Evolutionary conservation across 441 rosid species (phyloP).

Genomic region (Eruca vesicaria): DNA sequence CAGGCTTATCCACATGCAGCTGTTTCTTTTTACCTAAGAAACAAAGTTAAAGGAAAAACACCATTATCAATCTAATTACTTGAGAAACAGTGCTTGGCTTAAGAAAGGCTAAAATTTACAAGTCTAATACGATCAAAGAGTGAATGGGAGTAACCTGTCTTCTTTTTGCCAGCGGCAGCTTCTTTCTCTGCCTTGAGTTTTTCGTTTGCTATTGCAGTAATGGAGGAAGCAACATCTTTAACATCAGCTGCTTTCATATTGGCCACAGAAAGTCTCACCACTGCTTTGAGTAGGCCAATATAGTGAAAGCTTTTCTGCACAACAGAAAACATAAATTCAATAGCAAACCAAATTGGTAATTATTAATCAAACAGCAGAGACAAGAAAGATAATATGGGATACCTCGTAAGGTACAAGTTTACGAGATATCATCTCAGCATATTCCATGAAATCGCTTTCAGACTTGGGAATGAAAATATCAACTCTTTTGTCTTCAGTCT

Average conservation of each 20-base stretch:
- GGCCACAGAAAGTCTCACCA: slow-evolving; percentile 75
- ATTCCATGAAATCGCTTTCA: slow-evolving; percentile 79
- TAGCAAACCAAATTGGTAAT: background rate
- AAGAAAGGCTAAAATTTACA: background rate
- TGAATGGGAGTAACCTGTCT: slow-evolving; percentile 48
- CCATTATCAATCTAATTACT: background rate
- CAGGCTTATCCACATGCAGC: slow-evolving; percentile 8
- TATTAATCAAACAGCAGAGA: background rate
- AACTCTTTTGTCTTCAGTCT: slow-evolving; percentile 53
- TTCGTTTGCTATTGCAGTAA: slow-evolving; percentile 84
- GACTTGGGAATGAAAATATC: slow-evolving; percentile 84
- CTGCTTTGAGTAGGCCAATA: slow-evolving; percentile 65
- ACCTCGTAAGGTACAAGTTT: slow-evolving; percentile 23
- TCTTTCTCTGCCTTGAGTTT: slow-evolving; percentile 87
- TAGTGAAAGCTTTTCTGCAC: slow-evolving; percentile 89
- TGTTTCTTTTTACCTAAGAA: slow-evolving; percentile 5
- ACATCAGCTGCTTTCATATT: slow-evolving; percentile 81
- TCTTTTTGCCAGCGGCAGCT: slow-evolving; percentile 65
- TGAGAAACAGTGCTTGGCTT: background rate
- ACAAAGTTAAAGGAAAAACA: background rate
- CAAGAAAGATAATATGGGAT: background rate
- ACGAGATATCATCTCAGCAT: slow-evolving; percentile 78
- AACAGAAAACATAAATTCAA: background rate
- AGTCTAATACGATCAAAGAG: background rate
- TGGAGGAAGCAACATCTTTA: slow-evolving; percentile 77